These are phyloP conservation scores for Volvox reticuliferus DNA, from an alignment of 139 green algal species.

Conservation along the genomic window DNA sequence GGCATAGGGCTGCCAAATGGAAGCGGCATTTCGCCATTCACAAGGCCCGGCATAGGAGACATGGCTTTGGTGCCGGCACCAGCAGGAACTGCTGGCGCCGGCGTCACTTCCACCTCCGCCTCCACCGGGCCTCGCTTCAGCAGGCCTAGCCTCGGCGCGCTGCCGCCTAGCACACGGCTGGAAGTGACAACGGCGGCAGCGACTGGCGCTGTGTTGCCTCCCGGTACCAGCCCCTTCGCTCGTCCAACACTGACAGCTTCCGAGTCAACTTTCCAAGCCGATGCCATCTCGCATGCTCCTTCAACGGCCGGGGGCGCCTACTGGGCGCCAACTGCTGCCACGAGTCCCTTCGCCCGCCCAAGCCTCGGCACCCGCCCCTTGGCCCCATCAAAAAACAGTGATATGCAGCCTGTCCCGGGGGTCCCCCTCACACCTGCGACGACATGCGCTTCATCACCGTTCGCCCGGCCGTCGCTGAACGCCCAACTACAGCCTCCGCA, in stretches of 20 bases:
- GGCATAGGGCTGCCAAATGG: not conserved
- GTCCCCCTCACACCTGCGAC: not conserved
- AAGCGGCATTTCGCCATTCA: not conserved
- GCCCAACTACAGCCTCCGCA: not conserved
- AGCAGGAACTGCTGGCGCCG: not conserved
- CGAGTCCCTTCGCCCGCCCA: not conserved
- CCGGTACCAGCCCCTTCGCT: not conserved
- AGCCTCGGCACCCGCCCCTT: not conserved
- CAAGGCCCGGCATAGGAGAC: not conserved
- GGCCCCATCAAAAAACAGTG: not conserved
- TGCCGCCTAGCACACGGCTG: not conserved
- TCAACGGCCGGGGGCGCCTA: not conserved
- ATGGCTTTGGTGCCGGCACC: not conserved
- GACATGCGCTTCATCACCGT: not conserved
- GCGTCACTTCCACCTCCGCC: not conserved
- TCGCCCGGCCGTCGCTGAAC: not conserved
- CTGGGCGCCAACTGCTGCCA: not conserved
- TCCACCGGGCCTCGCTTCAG: not conserved
- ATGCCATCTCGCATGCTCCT: not conserved
- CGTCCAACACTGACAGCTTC: not conserved
- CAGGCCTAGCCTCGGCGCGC: not conserved
- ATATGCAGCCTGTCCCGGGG: too few relatives aligned
- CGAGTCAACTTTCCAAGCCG: not conserved
- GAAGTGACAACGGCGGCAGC: not conserved
- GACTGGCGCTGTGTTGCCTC: not conserved